Conservation (phyloP, 257 asterid species). For the Capsicum baccatum region DNA sequence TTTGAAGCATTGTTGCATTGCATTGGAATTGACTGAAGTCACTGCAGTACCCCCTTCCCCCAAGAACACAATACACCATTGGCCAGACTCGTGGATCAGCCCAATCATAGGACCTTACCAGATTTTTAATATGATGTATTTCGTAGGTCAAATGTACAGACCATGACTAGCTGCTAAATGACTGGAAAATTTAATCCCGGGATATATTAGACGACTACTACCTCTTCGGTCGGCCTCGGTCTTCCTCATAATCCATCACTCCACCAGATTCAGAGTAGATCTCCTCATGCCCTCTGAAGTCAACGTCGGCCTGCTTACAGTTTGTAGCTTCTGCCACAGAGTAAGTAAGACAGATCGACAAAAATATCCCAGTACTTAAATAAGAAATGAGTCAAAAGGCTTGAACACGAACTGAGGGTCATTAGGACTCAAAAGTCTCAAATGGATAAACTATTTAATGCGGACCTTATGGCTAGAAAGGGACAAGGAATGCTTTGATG, state of each 20-base stretch:
- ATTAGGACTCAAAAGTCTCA: slow-evolving; percentile 14
- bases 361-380: slow-evolving; percentile 59
- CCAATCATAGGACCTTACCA: neutral
- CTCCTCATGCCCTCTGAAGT: slow-evolving; percentile 88
- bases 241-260: slow-evolving; percentile 97
- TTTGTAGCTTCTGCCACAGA: slow-evolving; percentile 94
- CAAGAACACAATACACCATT: slow-evolving; percentile 15
- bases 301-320: slow-evolving; percentile 93
- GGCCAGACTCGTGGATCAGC: neutral
- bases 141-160: slow-evolving; percentile 19
- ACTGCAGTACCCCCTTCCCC: neutral
- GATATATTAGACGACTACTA: slow-evolving; percentile 35
- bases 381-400: slow-evolving; percentile 33
- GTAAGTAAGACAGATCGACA: slow-evolving; percentile 93
- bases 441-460: neutral
- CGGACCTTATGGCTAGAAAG: too few species aligned
- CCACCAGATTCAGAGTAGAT: slow-evolving; percentile 89
- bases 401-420: slow-evolving; percentile 7
- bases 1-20: neutral
- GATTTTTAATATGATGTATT: neutral
- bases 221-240: slow-evolving; percentile 92
- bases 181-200: slow-evolving; percentile 29
- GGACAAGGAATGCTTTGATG: too few species aligned
- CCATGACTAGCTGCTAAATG: slow-evolving; percentile 30
- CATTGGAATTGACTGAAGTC: neutral